phyloP scores from a whole-genome alignment of 139 green algal species.

The Closterium sp. region DNA sequence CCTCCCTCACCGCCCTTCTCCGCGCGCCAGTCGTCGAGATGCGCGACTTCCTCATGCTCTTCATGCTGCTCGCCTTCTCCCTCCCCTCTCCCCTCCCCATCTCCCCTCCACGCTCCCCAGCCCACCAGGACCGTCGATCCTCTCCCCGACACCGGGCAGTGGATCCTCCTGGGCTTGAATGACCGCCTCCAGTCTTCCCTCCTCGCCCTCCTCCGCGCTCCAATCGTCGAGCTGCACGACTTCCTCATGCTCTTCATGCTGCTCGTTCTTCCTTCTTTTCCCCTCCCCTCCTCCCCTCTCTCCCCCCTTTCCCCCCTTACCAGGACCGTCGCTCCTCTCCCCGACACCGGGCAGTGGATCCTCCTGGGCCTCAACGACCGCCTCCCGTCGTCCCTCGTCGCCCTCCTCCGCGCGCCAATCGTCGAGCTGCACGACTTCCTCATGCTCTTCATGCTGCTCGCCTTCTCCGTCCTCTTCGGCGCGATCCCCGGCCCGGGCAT shows the following conservation, averaged over 20 bases:
- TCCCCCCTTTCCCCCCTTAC: not conserved
- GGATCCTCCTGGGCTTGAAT: conserved; percentile 30
- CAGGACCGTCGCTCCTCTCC: conserved; percentile 10
- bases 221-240: not conserved
- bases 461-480: conserved; percentile 45
- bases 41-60: not conserved
- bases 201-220: not conserved
- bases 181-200: not conserved
- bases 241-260: not conserved
- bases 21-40: not conserved
- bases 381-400: conserved; percentile 18
- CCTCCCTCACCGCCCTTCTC: not conserved
- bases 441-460: conserved; percentile 52
- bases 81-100: not conserved
- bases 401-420: conserved; percentile 25
- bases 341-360: conserved; percentile 40
- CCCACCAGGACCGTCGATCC: not conserved
- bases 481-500: conserved; percentile 15
- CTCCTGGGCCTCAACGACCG: conserved; percentile 38
- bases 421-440: conserved; percentile 46
- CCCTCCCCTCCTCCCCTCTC: not conserved
- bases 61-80: not conserved
- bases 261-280: not conserved
- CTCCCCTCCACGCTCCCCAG: not conserved
- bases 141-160: conserved; percentile 38